A percentile compares a stretch with the other conserved stretches of the same genome.
Evolutionary conservation across 495 filamentous ascomycete species (phyloP).

Genomic region (Lophium mytilinum): DNA sequence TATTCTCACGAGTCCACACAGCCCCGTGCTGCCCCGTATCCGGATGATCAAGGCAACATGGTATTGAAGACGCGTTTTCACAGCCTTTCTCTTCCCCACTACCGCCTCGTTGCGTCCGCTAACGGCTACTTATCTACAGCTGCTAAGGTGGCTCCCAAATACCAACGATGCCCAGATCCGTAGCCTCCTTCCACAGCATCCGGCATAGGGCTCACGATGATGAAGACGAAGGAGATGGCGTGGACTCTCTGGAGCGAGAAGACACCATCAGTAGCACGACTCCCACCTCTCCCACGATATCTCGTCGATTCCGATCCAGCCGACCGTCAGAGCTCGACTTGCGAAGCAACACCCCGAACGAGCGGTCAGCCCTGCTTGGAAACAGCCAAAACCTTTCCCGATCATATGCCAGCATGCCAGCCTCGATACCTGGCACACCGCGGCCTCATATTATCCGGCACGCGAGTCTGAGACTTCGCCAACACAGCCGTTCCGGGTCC

Average conservation of each 20-base stretch:
- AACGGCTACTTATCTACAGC: conserved; percentile 2
- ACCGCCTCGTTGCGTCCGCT: conserved; percentile 2
- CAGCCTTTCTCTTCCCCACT: neutral
- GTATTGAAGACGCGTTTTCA: neutral
- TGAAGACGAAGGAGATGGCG: conserved; percentile 17
- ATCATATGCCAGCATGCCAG: conserved; percentile 27
- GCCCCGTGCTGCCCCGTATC: neutral
- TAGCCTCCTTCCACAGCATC: conserved; percentile 17
- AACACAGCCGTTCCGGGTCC: conserved; percentile 28
- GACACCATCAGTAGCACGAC: conserved; percentile 24
- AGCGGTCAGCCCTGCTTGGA: conserved; percentile 22
- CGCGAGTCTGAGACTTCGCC: conserved; percentile 20
- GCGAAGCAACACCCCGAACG: conserved; percentile 3
- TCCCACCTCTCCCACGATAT: conserved; percentile 18
- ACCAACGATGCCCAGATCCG: conserved; percentile 21
- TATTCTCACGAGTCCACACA: neutral
- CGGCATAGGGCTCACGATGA: conserved; percentile 1
- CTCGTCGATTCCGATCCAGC: conserved; percentile 4
- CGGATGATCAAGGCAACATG: conserved; percentile 14
- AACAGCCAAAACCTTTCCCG: conserved; percentile 7
- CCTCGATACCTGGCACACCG: conserved; percentile 29
- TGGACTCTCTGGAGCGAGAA: conserved; percentile 14
- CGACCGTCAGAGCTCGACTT: conserved; percentile 19
- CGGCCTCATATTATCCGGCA: conserved; percentile 15
- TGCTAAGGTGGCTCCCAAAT: neutral